Conservation (phyloP, 192 early-diverging fungal genomes). For the Coemansia biformis region DNA sequence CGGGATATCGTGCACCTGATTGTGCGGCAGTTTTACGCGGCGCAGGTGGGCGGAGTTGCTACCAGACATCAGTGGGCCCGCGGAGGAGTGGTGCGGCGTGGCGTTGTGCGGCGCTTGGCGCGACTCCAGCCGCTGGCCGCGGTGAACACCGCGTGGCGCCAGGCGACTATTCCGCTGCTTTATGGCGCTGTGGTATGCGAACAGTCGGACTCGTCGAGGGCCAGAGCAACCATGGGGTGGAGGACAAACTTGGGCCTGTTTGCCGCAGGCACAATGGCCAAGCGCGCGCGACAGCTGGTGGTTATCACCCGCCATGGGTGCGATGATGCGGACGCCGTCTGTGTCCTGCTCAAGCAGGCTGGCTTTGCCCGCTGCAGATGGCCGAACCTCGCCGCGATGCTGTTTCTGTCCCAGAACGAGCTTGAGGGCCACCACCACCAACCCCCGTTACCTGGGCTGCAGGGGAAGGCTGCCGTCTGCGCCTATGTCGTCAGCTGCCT, state of each 20-base stretch:
- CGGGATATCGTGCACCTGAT: constrained; percentile 13
- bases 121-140: not conserved
- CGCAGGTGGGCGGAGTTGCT: not conserved
- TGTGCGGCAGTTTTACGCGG: constrained; percentile 1
- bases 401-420: not conserved
- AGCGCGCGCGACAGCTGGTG: constrained; percentile 7
- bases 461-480: not conserved
- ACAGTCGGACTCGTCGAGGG: not conserved
- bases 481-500: not conserved
- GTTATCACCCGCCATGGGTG: not conserved
- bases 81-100: not conserved
- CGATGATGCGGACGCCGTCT: not conserved
- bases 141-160: constrained; percentile 14
- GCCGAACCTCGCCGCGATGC: not conserved
- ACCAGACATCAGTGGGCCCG: not conserved
- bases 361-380: not conserved
- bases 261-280: not conserved
- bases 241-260: constrained; percentile 8
- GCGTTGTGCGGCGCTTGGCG: not conserved
- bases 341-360: not conserved
- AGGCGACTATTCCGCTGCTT: constrained; percentile 8
- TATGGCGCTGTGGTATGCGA: constrained; percentile 15
- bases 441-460: not conserved
- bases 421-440: too few relatives aligned
- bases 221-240: constrained; percentile 1